Conservation (phyloP, 176 grass and related monocot species). For the sorghum (Sorghum bicolor) region DNA sequence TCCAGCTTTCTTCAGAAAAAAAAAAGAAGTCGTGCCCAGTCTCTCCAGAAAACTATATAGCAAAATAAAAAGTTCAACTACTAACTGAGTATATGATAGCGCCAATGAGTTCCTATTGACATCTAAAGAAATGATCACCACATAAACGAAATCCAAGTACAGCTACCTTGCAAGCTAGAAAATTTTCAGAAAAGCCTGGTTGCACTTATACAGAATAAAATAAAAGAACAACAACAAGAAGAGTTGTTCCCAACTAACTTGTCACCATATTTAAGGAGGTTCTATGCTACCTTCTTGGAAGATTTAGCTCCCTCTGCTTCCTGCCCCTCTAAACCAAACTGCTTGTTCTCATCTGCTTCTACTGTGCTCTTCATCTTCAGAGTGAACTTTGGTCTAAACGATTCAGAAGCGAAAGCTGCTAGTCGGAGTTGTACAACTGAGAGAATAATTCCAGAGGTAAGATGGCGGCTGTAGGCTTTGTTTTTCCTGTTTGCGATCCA, state of each 20-base stretch:
- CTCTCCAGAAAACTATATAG: not conserved
- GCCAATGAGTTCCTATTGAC: not conserved
- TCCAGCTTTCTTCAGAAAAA: not conserved
- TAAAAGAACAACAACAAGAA: not conserved
- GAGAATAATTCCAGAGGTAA: slow-evolving; percentile 22
- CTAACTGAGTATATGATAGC: slow-evolving; percentile 5
- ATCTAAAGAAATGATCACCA: slow-evolving; percentile 5
- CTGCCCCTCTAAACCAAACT: slow-evolving; percentile 14
- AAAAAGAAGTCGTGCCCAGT: not conserved
- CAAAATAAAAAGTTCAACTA: slow-evolving; percentile 8
- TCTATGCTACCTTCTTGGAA: slow-evolving; percentile 34
- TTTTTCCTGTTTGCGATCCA: not conserved
- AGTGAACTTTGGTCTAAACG: not conserved
- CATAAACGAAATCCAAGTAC: slow-evolving; percentile 33
- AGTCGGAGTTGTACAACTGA: not conserved
- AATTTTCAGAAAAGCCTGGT: slow-evolving; percentile 15
- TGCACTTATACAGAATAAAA: slow-evolving; percentile 4
- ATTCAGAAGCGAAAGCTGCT: slow-evolving; percentile 8
- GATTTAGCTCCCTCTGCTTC: slow-evolving; percentile 36
- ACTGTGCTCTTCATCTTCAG: slow-evolving; percentile 14
- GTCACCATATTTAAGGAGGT: slow-evolving; percentile 41
- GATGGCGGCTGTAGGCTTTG: not conserved
- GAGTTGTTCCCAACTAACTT: slow-evolving; percentile 48
- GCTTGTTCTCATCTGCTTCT: slow-evolving; percentile 7
- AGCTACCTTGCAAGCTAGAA: slow-evolving; percentile 34